phyloP scores from a whole-genome alignment of 306 rosid species.

The Senna siamea region DNA sequence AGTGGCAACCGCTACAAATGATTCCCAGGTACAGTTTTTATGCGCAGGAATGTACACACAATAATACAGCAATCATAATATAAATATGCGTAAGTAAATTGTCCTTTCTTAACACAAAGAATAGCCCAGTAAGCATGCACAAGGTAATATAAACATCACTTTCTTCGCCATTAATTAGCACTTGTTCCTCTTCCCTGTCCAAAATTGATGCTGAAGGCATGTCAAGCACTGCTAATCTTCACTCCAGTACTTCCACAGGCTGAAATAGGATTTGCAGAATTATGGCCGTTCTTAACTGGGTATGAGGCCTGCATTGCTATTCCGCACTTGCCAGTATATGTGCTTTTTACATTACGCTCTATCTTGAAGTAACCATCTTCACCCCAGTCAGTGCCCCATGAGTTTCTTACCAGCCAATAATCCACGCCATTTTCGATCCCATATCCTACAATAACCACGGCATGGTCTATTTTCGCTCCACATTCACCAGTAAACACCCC shows the following conservation, averaged over 20 bases:
- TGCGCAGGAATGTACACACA: conserved; percentile 38
- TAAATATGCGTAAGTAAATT: not conserved
- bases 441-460: conserved; percentile 87
- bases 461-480: conserved; percentile 74
- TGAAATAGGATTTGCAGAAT: conserved; percentile 34
- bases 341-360: conserved; percentile 55
- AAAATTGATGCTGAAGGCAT: no score
- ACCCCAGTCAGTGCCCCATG: no score
- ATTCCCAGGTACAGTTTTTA: conserved; percentile 34
- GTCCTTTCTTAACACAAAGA: not conserved
- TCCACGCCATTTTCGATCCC: conserved; percentile 82
- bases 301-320: conserved; percentile 79
- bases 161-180: conserved; percentile 24
- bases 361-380: conserved; percentile 86
- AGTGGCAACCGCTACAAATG: conserved; percentile 32
- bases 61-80: not conserved
- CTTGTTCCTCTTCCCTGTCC: conserved; percentile 16
- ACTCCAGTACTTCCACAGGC: conserved; percentile 26
- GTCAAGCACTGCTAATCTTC: conserved; percentile 55
- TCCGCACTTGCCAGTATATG: conserved; percentile 72
- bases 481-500: conserved; percentile 85
- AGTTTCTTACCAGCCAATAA: conserved; percentile 94
- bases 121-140: conserved; percentile 16
- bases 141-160: conserved; percentile 2
- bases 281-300: conserved; percentile 74